Evolutionary conservation across 768 basidiomycete genomes (phyloP).

Genomic region (Trametopsis cervina): DNA sequence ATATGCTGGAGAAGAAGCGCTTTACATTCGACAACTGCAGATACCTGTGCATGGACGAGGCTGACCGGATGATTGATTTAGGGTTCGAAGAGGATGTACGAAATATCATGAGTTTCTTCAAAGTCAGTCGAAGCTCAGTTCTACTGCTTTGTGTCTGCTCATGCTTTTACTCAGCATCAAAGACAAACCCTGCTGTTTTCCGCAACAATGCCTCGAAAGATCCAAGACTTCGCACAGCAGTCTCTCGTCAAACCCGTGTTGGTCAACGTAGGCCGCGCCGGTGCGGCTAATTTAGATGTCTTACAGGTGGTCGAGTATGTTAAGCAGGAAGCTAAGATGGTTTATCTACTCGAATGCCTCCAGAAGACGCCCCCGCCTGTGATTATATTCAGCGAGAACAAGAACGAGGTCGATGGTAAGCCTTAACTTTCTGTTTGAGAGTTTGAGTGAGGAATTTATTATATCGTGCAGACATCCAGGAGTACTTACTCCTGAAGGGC

Average conservation of each 20-base stretch:
- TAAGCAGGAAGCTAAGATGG: conserved; percentile 99
- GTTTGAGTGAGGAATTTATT: neutral
- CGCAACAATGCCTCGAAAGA: conserved; percentile 98
- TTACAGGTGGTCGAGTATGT: conserved; percentile 97
- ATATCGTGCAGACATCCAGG: conserved; percentile 79
- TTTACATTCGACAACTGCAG: conserved; percentile 94
- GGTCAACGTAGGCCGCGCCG: conserved; percentile 96
- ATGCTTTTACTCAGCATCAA: conserved; percentile 58
- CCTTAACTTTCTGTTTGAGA: neutral
- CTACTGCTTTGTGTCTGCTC: neutral
- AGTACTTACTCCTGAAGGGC: conserved; percentile 93
- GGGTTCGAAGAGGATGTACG: conserved; percentile 99
- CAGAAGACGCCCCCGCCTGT: conserved; percentile 98
- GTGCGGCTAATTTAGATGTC: conserved; percentile 95
- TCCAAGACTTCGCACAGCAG: conserved; percentile 97
- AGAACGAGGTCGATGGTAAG: conserved; percentile 99
- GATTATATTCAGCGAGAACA: conserved; percentile 97
- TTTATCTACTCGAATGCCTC: conserved; percentile 93
- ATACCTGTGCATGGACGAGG: conserved; percentile 98
- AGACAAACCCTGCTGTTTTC: conserved; percentile 96
- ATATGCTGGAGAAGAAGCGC: conserved; percentile 94
- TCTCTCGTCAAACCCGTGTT: conserved; percentile 92
- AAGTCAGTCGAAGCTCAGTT: conserved; percentile 51
- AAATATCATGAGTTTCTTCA: conserved; percentile 99
- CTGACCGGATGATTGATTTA: conserved; percentile 97